phyloP scores from a whole-genome alignment of 495 filamentous ascomycete species.

The Hypoxylon trugodes region DNA sequence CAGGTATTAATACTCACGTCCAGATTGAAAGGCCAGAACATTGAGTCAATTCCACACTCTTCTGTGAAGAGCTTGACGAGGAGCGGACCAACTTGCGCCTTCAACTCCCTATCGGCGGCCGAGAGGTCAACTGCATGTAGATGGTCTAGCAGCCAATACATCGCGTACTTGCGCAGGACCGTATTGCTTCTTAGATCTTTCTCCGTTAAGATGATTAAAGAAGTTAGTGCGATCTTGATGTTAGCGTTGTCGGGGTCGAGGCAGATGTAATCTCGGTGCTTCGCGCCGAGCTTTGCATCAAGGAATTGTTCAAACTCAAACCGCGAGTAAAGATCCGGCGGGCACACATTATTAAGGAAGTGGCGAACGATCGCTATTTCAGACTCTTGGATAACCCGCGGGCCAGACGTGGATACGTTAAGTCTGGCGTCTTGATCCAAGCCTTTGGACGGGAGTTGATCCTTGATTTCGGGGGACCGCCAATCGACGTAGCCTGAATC shows the following conservation, averaged over 20 bases:
- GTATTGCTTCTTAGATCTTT: constrained; percentile 37
- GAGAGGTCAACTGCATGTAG: constrained; percentile 48
- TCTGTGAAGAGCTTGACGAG: constrained; percentile 47
- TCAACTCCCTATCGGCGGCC: constrained; percentile 45
- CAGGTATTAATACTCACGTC: constrained; percentile 41
- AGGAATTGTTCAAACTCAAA: constrained; percentile 53
- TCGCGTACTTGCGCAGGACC: constrained; percentile 42
- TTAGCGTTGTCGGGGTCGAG: constrained; percentile 42
- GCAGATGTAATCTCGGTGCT: constrained; percentile 38
- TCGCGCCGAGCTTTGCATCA: constrained; percentile 43
- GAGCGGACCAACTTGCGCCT: constrained; percentile 44
- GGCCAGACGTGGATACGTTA: neutral
- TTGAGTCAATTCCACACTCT: constrained; percentile 42
- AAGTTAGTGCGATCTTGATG: constrained; percentile 44
- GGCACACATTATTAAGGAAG: constrained; percentile 49
- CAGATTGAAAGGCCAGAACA: constrained; percentile 44
- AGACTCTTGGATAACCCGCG: constrained; percentile 46
- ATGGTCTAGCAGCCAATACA: constrained; percentile 47
- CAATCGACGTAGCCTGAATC: constrained; percentile 38
- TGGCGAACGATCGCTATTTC: constrained; percentile 49
- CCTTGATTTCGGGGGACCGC: constrained; percentile 38
- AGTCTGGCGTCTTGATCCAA: constrained; percentile 1
- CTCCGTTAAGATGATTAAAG: constrained; percentile 36
- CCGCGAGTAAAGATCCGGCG: constrained; percentile 43
- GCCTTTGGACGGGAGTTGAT: constrained; percentile 28